Evolutionary conservation across 2,329 filamentous ascomycete genomes (phyloP).

Genomic region (Aspergillus neotritici): DNA sequence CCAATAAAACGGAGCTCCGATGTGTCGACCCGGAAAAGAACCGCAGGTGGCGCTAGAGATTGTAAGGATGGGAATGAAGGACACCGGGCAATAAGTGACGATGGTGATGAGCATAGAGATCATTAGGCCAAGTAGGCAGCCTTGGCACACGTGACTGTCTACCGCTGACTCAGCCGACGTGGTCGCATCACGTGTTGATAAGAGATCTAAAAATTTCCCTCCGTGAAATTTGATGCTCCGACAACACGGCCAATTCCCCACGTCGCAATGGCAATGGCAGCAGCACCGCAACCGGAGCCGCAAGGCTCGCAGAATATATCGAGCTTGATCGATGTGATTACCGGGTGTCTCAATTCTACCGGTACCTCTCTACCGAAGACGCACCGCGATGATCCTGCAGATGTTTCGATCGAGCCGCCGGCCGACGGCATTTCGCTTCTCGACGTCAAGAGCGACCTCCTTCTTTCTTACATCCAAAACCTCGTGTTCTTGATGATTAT

Average conservation of each 20-base stretch:
- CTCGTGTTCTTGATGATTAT: constrained; percentile 80
- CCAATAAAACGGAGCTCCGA: background rate
- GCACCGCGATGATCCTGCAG: constrained; percentile 39
- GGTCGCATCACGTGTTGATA: constrained; percentile 22
- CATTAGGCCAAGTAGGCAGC: constrained; percentile 14
- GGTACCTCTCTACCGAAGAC: constrained; percentile 31
- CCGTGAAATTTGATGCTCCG: constrained; percentile 3
- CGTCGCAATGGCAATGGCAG: constrained; percentile 22
- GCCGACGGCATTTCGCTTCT: constrained; percentile 87
- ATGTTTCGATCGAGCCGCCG: constrained; percentile 68
- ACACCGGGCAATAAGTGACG: background rate
- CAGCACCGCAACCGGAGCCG: constrained; percentile 13
- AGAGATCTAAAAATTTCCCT: constrained; percentile 18
- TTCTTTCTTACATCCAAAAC: constrained; percentile 92
- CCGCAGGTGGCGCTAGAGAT: background rate
- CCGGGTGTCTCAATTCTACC: constrained; percentile 30
- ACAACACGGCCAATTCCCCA: background rate
- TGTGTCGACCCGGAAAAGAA: background rate
- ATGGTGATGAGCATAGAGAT: background rate
- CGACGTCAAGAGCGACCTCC: constrained; percentile 93
- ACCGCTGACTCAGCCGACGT: background rate
- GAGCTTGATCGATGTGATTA: constrained; percentile 30
- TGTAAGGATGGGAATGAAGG: background rate
- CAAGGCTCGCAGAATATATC: constrained; percentile 23
- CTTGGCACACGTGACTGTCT: constrained; percentile 14